Evolutionary conservation across 371 early-diverging fungal species (phyloP).

Genomic region (Saksenaea vasiformis): DNA sequence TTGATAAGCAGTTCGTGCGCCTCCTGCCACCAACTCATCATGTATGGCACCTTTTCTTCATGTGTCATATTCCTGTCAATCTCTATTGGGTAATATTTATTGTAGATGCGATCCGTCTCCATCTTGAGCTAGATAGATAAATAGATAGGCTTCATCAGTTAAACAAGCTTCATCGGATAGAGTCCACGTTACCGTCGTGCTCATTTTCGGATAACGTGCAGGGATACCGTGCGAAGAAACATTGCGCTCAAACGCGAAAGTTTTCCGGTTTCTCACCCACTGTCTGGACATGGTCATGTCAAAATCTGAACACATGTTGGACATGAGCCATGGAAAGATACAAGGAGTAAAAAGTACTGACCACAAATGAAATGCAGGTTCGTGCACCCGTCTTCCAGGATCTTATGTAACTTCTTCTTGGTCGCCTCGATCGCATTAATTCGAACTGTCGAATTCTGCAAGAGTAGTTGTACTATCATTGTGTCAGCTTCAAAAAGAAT

Average conservation of each 20-base stretch:
- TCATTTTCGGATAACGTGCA: constrained; percentile 43
- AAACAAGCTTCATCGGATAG: not conserved
- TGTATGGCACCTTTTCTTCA: constrained; percentile 66
- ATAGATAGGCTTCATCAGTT: not conserved
- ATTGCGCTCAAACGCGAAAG: constrained; percentile 51
- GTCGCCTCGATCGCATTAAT: constrained; percentile 32
- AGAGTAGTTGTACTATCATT: constrained; percentile 32
- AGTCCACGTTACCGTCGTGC: constrained; percentile 36
- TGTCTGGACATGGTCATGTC: constrained; percentile 79
- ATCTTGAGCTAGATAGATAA: constrained; percentile 42
- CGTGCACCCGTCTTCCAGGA: constrained; percentile 48
- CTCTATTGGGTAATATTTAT: constrained; percentile 77
- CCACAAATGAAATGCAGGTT: constrained; percentile 65
- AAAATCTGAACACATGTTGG: constrained; percentile 57
- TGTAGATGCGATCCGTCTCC: constrained; percentile 47
- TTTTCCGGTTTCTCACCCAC: constrained; percentile 55
- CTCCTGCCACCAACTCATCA: constrained; percentile 75
- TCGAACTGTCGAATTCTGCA: constrained; percentile 39
- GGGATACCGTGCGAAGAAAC: constrained; percentile 66
- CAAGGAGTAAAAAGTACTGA: constrained; percentile 15
- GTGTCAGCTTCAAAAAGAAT: not conserved
- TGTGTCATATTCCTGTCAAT: constrained; percentile 49
- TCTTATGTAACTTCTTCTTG: constrained; percentile 45
- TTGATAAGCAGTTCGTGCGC: constrained; percentile 59
- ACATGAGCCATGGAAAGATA: not conserved